Percentiles rank a stretch among this genome's conserved stretches.
phyloP scores from a whole-genome alignment of 108 stramenopile species.

The Stephanodiscus triporus region DNA sequence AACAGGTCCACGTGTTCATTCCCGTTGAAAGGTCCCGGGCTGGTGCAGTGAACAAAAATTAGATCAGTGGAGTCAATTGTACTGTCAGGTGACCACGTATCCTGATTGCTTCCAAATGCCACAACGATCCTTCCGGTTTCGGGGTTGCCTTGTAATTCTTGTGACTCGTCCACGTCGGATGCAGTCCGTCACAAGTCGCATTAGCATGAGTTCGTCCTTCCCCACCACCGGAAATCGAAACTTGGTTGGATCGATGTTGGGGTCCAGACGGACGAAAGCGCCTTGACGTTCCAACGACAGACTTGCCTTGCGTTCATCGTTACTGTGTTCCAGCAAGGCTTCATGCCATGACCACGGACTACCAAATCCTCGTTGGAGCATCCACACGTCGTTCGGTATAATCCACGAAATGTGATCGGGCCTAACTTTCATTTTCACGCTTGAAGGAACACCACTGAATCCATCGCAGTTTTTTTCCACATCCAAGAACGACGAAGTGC shows the following conservation, averaged over 20 bases:
- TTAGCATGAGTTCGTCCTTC: constrained; percentile 22
- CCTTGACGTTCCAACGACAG: constrained; percentile 23
- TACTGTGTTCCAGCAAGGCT: constrained; percentile 6
- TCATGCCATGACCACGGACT: constrained; percentile 18
- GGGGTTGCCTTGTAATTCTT: too few species aligned
- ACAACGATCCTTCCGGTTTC: too few species aligned
- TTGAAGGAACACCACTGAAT: too few species aligned
- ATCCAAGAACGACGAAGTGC: too few species aligned
- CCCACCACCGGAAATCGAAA: constrained; percentile 28
- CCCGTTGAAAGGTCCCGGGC: constrained; percentile 41
- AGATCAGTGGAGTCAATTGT: background rate
- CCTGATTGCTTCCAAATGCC: too few species aligned
- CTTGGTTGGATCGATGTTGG: constrained; percentile 13
- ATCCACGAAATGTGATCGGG: constrained; percentile 33
- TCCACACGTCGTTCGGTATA: constrained; percentile 42
- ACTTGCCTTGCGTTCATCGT: constrained; percentile 7
- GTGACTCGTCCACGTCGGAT: constrained; percentile 1
- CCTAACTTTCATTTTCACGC: constrained; percentile 13
- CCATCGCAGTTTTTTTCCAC: too few species aligned
- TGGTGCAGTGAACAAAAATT: constrained; percentile 45
- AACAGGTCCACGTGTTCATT: constrained; percentile 15
- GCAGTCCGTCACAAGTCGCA: constrained; percentile 16
- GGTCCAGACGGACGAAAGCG: constrained; percentile 23
- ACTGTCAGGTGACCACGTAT: background rate
- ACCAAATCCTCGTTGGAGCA: constrained; percentile 7